Conservation (phyloP, 192 early-diverging fungal species). For the Lunasporangiospora selenospora region DNA sequence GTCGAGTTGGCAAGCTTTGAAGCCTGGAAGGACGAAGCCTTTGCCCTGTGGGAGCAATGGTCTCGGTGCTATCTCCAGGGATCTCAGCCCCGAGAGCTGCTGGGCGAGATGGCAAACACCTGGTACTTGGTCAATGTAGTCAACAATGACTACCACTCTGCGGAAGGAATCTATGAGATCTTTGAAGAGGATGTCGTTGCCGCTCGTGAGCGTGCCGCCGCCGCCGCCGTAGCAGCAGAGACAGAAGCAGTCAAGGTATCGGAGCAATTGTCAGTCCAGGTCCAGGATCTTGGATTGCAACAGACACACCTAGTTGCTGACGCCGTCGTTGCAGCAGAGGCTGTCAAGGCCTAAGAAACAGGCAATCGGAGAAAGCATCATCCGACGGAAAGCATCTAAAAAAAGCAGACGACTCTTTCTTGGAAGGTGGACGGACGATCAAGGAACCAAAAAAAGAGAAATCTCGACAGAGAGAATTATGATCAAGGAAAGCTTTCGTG, state of each 20-base stretch:
- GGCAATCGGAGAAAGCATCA: slow-evolving; percentile 1
- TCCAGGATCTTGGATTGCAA: too few species aligned
- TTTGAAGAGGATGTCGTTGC: slow-evolving; percentile 52
- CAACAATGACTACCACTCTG: slow-evolving; percentile 89
- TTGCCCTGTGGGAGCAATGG: slow-evolving; percentile 93
- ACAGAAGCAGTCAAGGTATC: too few species aligned
- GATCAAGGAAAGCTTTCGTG: too few species aligned
- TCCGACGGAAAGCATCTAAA: too few species aligned
- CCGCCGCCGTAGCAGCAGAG: background rate
- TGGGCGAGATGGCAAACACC: slow-evolving; percentile 64
- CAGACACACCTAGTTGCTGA: background rate
- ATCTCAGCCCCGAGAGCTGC: slow-evolving; percentile 50
- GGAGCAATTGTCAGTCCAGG: slow-evolving; percentile 8
- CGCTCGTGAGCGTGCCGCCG: background rate
- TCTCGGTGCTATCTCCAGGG: slow-evolving; percentile 66
- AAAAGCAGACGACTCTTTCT: too few species aligned
- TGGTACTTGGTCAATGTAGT: slow-evolving; percentile 96
- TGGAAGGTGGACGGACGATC: too few species aligned
- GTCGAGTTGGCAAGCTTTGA: slow-evolving; percentile 88
- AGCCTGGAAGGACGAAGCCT: slow-evolving; percentile 99
- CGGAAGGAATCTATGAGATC: slow-evolving; percentile 70
- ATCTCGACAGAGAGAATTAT: too few species aligned
- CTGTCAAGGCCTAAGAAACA: slow-evolving; percentile 17
- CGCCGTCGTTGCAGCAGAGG: background rate
- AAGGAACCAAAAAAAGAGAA: too few species aligned